Conservation (phyloP, 2,329 filamentous ascomycete genomes). For the Exophiala dermatitidis region DNA sequence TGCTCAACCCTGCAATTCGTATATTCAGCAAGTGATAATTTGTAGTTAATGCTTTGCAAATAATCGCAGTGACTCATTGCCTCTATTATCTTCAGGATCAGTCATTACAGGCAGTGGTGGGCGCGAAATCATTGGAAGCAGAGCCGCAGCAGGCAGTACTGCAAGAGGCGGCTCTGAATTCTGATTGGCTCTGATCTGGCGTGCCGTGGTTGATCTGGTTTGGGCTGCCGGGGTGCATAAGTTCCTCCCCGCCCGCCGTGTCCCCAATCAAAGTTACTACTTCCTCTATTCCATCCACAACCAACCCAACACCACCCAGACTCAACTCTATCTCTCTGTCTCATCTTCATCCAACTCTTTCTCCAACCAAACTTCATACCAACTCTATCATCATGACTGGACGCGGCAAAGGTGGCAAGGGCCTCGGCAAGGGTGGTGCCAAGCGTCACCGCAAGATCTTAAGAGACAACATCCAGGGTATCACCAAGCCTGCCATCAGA, state of each 20-base stretch:
- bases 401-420: conserved; percentile 89
- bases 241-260: conserved; percentile 12
- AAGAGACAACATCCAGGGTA: conserved; percentile 99
- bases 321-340: not conserved
- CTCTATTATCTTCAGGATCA: conserved; percentile 15
- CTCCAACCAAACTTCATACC: conserved; percentile 26
- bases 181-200: conserved; percentile 26
- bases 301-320: conserved; percentile 2
- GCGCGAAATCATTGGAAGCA: conserved; percentile 18
- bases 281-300: conserved; percentile 12
- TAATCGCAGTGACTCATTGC: conserved; percentile 2
- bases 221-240: conserved; percentile 20
- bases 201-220: conserved; percentile 21
- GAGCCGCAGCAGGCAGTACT: not conserved
- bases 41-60: conserved; percentile 8
- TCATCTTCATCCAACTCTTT: conserved; percentile 12
- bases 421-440: conserved; percentile 94
- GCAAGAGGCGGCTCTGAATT: conserved; percentile 27
- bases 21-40: conserved; percentile 12
- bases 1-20: conserved; percentile 3
- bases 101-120: conserved; percentile 6
- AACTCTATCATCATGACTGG: conserved; percentile 50
- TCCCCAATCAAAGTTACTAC: conserved; percentile 15
- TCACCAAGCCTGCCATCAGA: conserved; percentile 96
- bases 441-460: conserved; percentile 99